A percentile compares a stretch with the other conserved stretches of the same genome.
phyloP scores from a whole-genome alignment of 164 flowering plant species.

The Macadamia integrifolia region DNA sequence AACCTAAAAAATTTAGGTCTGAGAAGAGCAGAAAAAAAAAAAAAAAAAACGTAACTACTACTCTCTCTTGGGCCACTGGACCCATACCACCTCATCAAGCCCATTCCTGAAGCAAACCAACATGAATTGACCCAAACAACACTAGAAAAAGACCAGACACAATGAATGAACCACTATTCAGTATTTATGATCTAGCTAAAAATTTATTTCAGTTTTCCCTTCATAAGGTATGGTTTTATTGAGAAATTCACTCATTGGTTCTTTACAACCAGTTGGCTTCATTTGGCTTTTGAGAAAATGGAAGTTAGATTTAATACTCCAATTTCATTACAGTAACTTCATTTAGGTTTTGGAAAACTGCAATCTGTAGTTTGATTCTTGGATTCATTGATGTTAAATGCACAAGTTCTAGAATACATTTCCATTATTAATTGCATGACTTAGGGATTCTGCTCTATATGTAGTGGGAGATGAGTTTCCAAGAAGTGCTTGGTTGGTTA shows the following conservation, averaged over 20 bases:
- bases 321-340: not conserved
- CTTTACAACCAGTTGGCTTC: not conserved
- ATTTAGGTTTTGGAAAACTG: not conserved
- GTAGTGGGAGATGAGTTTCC: constrained; percentile 57
- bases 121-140: no score
- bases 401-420: not conserved
- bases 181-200: not conserved
- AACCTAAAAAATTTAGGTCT: no score
- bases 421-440: not conserved
- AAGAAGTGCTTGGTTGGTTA: constrained; percentile 74
- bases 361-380: not conserved
- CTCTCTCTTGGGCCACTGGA: no score
- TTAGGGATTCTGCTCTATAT: constrained; percentile 6
- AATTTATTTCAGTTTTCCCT: not conserved
- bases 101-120: no score
- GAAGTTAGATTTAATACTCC: no score
- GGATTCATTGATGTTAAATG: not conserved
- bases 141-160: no score
- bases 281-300: not conserved
- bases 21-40: no score
- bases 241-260: no score
- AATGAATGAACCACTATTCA: not conserved
- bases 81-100: no score
- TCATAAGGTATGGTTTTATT: not conserved
- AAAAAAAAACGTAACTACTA: no score